phyloP scores from a whole-genome alignment of 2,329 filamentous ascomycete species.

The Nannizziopsis barbatae region DNA sequence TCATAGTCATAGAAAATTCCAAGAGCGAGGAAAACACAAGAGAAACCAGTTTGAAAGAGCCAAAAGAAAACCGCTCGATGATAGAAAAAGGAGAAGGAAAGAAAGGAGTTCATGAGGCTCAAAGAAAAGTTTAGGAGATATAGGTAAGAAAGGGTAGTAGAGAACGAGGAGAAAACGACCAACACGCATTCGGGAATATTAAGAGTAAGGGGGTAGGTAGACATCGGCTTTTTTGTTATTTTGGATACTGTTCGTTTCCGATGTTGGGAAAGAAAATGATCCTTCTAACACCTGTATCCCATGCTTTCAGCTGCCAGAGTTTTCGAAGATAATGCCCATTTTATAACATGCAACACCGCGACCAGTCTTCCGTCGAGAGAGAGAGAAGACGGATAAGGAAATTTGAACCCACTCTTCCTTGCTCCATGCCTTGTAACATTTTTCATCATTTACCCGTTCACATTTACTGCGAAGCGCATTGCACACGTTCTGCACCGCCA shows the following conservation, averaged over 20 bases:
- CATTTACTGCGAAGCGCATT: conserved; percentile 42
- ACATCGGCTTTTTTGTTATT: background rate
- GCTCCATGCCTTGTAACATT: background rate
- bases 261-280: conserved; percentile 6
- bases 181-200: conserved; percentile 2
- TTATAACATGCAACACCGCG: conserved; percentile 3
- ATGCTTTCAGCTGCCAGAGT: conserved; percentile 4
- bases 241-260: background rate
- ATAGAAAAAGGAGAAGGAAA: background rate
- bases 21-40: background rate
- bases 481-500: conserved; percentile 40
- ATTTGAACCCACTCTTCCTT: conserved; percentile 1
- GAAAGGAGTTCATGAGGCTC: background rate
- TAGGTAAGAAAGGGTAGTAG: background rate
- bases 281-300: conserved; percentile 10
- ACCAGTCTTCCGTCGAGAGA: conserved; percentile 2
- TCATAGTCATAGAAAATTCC: conserved; percentile 4
- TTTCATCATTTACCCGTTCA: too few relatives aligned
- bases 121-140: background rate
- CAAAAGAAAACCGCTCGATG: background rate
- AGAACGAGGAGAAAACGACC: background rate
- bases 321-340: conserved; percentile 1
- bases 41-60: background rate
- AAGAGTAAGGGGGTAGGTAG: conserved; percentile 2
- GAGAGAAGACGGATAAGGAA: background rate